Conservation (phyloP, 1,139 yeast genomes). For the Yamadazyma buinensis region DNA sequence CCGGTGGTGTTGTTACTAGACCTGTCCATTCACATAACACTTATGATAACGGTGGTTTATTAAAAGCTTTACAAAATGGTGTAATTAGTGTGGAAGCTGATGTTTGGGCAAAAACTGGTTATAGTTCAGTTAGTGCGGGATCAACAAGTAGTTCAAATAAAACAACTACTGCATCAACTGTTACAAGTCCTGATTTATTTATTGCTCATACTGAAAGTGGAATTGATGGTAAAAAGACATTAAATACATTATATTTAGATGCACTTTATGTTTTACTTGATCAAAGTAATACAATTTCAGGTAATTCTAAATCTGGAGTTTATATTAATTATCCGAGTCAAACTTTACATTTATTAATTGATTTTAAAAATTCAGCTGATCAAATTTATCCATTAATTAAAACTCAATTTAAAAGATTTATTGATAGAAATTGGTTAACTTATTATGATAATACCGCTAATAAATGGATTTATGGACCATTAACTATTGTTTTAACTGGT, state of each 20-base stretch:
- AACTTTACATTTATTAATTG: constrained; percentile 39
- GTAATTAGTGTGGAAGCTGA: constrained; percentile 67
- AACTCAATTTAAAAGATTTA: constrained; percentile 27
- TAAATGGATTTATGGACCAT: constrained; percentile 28
- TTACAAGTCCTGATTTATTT: constrained; percentile 26
- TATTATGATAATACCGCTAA: constrained; percentile 24
- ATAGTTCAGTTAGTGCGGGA: constrained; percentile 14
- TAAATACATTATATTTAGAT: constrained; percentile 49
- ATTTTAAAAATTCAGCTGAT: constrained; percentile 33
- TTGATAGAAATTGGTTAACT: constrained; percentile 31
- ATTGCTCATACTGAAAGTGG: constrained; percentile 61
- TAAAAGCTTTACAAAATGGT: constrained; percentile 58
- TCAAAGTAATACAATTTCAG: constrained; percentile 29
- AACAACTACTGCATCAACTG: constrained; percentile 20
- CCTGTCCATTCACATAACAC: constrained; percentile 73
- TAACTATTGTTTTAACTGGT: constrained; percentile 38
- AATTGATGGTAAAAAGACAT: constrained; percentile 40
- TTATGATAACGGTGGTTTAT: constrained; percentile 65
- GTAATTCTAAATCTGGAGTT: constrained; percentile 20
- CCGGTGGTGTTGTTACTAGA: constrained; percentile 42
- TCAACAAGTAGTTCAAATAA: constrained; percentile 12
- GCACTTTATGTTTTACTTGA: constrained; percentile 48
- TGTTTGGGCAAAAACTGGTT: constrained; percentile 45
- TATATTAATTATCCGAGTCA: constrained; percentile 34
- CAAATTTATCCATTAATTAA: constrained; percentile 28